Percentiles rank a stretch among this genome's conserved stretches.
These are phyloP conservation scores for Taphrina confusa DNA, from an alignment of 1,139 yeast species.

Conservation along the genomic window DNA sequence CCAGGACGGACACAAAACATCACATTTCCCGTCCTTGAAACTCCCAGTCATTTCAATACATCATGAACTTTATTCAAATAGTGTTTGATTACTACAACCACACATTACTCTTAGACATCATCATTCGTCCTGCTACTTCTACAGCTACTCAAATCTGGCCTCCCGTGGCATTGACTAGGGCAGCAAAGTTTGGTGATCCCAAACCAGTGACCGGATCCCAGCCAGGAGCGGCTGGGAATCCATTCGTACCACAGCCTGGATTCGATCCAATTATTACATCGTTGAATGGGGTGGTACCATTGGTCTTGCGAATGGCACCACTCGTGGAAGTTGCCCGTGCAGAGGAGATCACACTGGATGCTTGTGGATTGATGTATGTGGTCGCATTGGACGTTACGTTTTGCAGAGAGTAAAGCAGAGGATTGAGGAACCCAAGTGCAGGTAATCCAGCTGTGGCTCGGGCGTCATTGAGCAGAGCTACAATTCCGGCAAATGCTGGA, in stretches of 20 bases:
- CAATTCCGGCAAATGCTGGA: slow-evolving; percentile 19
- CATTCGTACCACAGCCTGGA: slow-evolving; percentile 30
- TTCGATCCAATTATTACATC: slow-evolving; percentile 21
- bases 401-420: slow-evolving; percentile 14
- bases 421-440: slow-evolving; percentile 26
- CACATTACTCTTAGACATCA: too few species aligned
- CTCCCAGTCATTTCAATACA: too few species aligned
- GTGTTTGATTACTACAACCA: too few species aligned
- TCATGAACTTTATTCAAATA: too few species aligned
- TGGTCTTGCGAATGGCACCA: neutral
- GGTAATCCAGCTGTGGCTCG: slow-evolving; percentile 13
- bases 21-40: too few species aligned
- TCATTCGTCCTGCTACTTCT: too few species aligned
- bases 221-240: slow-evolving; percentile 15
- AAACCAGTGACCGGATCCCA: slow-evolving; percentile 33
- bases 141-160: neutral
- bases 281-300: slow-evolving; percentile 13
- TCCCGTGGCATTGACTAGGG: slow-evolving; percentile 14
- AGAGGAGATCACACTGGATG: neutral
- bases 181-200: slow-evolving; percentile 24
- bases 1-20: too few species aligned
- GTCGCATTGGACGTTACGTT: slow-evolving; percentile 10
- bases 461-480: slow-evolving; percentile 23
- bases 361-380: neutral
- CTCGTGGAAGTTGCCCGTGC: neutral